A percentile compares a stretch with the other conserved stretches of the same genome.
These are phyloP conservation scores for Pyrenochaeta sp. DNA, from an alignment of 2,329 filamentous ascomycete genomes.

Conservation along the genomic window DNA sequence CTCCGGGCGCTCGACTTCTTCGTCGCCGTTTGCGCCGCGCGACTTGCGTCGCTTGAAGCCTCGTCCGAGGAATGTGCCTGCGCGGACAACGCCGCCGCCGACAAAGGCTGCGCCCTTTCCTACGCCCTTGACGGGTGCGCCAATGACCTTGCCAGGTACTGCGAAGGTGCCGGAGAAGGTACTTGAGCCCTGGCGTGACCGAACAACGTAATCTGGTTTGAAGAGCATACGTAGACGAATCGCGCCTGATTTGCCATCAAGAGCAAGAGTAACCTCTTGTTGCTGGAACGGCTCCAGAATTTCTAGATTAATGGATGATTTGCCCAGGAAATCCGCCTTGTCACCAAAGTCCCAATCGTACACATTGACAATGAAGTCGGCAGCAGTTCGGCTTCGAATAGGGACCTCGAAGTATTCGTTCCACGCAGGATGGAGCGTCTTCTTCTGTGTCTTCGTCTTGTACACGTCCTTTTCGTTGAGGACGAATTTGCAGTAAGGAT, in stretches of 20 bases:
- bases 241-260: constrained; percentile 89
- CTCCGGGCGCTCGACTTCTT: constrained; percentile 51
- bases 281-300: constrained; percentile 84
- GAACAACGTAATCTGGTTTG: constrained; percentile 88
- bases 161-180: constrained; percentile 93
- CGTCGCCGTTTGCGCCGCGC: constrained; percentile 52
- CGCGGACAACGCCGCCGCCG: constrained; percentile 83
- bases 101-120: constrained; percentile 76
- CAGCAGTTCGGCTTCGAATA: constrained; percentile 82
- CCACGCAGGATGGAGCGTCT: constrained; percentile 93
- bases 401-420: constrained; percentile 93
- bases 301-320: constrained; percentile 76
- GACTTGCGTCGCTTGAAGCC: constrained; percentile 79
- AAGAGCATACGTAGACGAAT: constrained; percentile 87
- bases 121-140: constrained; percentile 92
- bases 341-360: constrained; percentile 98
- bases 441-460: constrained; percentile 97
- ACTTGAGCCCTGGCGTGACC: constrained; percentile 85
- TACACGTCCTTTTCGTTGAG: constrained; percentile 88
- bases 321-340: constrained; percentile 89
- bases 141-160: constrained; percentile 86
- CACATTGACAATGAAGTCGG: constrained; percentile 82
- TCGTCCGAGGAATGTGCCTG: constrained; percentile 87
- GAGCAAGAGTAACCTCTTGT: constrained; percentile 74
- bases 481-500: constrained; percentile 95